Base-by-base conservation (phyloP, 345 rosid species). In the Mallotus nudiflorus region DNA sequence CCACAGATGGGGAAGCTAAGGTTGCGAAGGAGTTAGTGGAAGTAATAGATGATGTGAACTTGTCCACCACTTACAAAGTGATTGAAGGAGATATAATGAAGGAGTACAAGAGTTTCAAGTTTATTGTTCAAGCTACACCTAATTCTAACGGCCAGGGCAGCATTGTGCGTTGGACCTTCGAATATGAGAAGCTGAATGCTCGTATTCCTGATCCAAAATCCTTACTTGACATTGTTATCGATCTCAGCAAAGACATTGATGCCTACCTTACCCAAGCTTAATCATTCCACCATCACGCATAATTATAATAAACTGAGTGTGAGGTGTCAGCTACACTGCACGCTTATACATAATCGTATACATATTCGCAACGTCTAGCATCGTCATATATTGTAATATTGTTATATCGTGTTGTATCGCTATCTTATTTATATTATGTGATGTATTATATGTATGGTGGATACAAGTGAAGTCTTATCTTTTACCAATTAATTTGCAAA, bases 11-110 rank as follows among this genome's bases (percentile, higher is more conserved):
- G n/a, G 18, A 3, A 8, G 1, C 8, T 1, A 65, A 75, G 61
- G 40, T 15, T 6, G 37, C 77, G 0, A 84, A 84, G 74, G 79
- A 77, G 77, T n/a, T 74, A 1, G 48, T 84, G 3, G 87, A 81
- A 54, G 75, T 50, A 12, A 74, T 84, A 52, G 86, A 83, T 25
- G 59, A 65, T 11, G 76, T 0, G 19, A 83, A 83, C n/a, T 56
- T 66, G 24, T 80, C 65, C 3, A 68, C 74, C 27, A 83, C 72
- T 1, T 84, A 58, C 67, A 77, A 49, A 63, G 71, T 80, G 59
- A 75, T 75, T 2, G 82, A 77, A 52, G 85, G 88, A 19, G 82
- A 80, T 48, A 46, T 82, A 13, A 20, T 75, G 76, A 78, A 80
- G 28, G 77, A 77, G 45, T 75, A 53, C 75, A 79, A 79, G 71